These are phyloP conservation scores for Pseudozyma hubeiensis DNA, from an alignment of 1,284 basidiomycete species.

Conservation along the genomic window DNA sequence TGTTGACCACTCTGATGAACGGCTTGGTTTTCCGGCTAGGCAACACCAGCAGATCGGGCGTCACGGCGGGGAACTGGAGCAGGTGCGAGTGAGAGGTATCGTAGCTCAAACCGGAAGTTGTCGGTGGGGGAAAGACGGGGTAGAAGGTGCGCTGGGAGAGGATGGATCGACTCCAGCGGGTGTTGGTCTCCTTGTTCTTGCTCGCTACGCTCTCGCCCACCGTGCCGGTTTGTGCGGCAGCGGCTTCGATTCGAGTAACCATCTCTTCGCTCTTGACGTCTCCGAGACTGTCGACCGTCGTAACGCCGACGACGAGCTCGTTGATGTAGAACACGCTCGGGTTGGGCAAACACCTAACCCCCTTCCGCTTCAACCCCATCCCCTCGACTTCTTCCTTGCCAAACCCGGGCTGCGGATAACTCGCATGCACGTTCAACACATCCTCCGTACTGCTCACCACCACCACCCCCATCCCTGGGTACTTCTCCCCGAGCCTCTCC, in stretches of 20 bases:
- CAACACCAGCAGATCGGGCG: slow-evolving; percentile 85
- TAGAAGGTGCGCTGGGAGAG: slow-evolving; percentile 93
- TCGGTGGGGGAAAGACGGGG: slow-evolving; percentile 88
- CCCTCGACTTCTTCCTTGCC: slow-evolving; percentile 61
- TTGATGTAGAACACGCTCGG: slow-evolving; percentile 87
- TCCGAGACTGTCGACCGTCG: slow-evolving; percentile 86
- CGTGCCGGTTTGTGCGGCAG: neutral
- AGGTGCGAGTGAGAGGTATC: slow-evolving; percentile 60
- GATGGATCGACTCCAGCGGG: slow-evolving; percentile 74
- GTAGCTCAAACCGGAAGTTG: slow-evolving; percentile 71
- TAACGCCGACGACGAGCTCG: slow-evolving; percentile 81
- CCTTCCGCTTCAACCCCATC: neutral
- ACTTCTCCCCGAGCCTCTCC: slow-evolving; percentile 74
- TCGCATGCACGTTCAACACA: slow-evolving; percentile 80
- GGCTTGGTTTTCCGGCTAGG: slow-evolving; percentile 73
- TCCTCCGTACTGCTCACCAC: slow-evolving; percentile 87
- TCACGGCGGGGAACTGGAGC: slow-evolving; percentile 55
- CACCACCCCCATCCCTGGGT: slow-evolving; percentile 78
- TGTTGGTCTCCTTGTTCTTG: slow-evolving; percentile 40
- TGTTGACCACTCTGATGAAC: slow-evolving; percentile 74
- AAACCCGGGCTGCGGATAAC: slow-evolving; percentile 87
- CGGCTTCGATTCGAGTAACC: slow-evolving; percentile 75
- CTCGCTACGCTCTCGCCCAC: slow-evolving; percentile 65
- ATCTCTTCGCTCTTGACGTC: slow-evolving; percentile 88
- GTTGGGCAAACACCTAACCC: slow-evolving; percentile 83